Evolutionary conservation across 306 rosid species (phyloP), one percentile per base, ranked within the genome.

Genomic region (Cicer arietinum): DNA sequence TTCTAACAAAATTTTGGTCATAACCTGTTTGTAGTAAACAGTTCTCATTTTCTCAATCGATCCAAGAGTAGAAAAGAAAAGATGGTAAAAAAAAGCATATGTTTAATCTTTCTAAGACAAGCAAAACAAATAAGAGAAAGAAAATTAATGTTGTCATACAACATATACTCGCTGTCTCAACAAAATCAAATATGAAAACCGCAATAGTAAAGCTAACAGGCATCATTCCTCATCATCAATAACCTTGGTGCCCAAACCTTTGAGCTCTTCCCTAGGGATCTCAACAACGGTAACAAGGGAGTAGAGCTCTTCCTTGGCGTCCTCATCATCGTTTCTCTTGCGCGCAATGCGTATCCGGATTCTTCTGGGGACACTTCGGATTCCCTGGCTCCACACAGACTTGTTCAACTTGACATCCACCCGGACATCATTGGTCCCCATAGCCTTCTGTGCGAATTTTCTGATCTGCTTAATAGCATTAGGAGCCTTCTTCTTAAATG

Each of bases 401-500:
- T 92, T 92, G 84, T 92, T 92, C 78, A 92, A 84, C 86, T 92
- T 92, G 78, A 92, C 98, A 54, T 92, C 98, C 11, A 90, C 98
- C 7, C 98, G 86, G 1, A 90, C 98, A 7, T 92, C 98, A 74
- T 80, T 84, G 1, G 98, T 90, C 3, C 98, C 98, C 98, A 92
- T 92, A 2, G 98, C 89, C 12, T 85, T 87, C 81, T 89, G 91
- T 10, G 98, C 94, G 65, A 92, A 92, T 83, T 90, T 92, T 83
- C 98, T 87, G 69, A 92, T 92, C 85, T 92, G 95, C 87, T 92
- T 92, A 10, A 92, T 89, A 48, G 98, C 98, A 20, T 89, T 89
- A 0, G 98, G 98, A 59, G 98, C 98, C 74, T 92, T 92, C 92
- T 92, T 90, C 85, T 92, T 92, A 78, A 90, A 92, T 37, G 98